Evolutionary conservation across 441 rosid species (phyloP).

Genomic region (Brassica balearica): DNA sequence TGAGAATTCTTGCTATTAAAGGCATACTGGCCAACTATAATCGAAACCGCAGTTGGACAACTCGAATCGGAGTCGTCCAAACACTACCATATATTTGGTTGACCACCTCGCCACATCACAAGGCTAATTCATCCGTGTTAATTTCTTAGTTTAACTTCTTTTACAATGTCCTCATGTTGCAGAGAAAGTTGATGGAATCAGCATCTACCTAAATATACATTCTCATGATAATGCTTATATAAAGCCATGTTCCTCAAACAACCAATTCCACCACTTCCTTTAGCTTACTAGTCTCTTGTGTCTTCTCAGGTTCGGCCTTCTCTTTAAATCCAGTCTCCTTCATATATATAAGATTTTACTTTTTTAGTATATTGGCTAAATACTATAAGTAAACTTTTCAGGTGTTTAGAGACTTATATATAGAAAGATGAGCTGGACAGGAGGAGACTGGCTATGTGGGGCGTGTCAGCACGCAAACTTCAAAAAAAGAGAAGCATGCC

Average conservation of each 20-base stretch:
- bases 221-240: constrained; percentile 29
- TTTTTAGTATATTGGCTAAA: constrained; percentile 25
- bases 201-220: constrained; percentile 35
- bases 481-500: constrained; percentile 84
- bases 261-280: constrained; percentile 30
- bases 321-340: constrained; percentile 22
- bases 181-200: constrained; percentile 41
- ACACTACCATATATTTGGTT: background rate
- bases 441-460: constrained; percentile 95
- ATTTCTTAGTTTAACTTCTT: constrained; percentile 6
- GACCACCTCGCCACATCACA: constrained; percentile 15
- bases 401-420: constrained; percentile 9
- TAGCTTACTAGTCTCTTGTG: constrained; percentile 29
- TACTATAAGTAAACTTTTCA: constrained; percentile 22
- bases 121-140: background rate
- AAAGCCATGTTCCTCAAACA: constrained; percentile 36
- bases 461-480: constrained; percentile 91
- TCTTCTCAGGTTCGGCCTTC: constrained; percentile 25
- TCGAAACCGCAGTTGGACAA: background rate
- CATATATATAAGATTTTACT: background rate
- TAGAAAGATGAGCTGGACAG: constrained; percentile 73
- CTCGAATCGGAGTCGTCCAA: background rate
- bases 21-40: background rate
- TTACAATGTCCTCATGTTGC: constrained; percentile 36
- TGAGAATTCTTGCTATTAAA: background rate